A percentile compares a stretch with the other conserved stretches of the same genome.
phyloP scores from a whole-genome alignment of 768 basidiomycete species.

The Lactifluus echinatus region DNA sequence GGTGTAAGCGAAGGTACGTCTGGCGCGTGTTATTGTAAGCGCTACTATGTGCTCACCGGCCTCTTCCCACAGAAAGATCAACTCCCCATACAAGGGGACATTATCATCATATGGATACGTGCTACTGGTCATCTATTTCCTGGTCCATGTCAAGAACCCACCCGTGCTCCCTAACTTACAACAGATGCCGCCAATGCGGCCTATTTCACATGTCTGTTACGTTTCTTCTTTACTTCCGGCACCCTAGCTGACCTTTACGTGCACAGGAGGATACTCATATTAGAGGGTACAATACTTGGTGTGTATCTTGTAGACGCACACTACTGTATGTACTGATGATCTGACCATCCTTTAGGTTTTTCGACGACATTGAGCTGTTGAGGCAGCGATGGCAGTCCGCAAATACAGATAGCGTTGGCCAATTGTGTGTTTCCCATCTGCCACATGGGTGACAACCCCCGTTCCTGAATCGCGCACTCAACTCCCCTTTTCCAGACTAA shows the following conservation, averaged over 20 bases:
- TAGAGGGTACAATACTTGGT: constrained; percentile 76
- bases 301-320: background rate
- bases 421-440: constrained; percentile 51
- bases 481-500: constrained; percentile 50
- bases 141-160: constrained; percentile 95
- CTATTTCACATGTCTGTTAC: constrained; percentile 60
- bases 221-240: background rate
- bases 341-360: constrained; percentile 49
- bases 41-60: background rate
- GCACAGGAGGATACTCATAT: constrained; percentile 83
- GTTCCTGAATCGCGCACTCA: constrained; percentile 1
- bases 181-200: constrained; percentile 85
- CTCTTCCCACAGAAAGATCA: constrained; percentile 68
- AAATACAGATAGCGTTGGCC: constrained; percentile 87
- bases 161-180: constrained; percentile 94
- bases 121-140: constrained; percentile 94
- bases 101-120: constrained; percentile 97
- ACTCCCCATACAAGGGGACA: constrained; percentile 95
- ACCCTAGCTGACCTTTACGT: constrained; percentile 15
- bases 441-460: background rate
- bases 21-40: constrained; percentile 16
- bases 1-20: constrained; percentile 84
- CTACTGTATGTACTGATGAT: background rate
- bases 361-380: constrained; percentile 91
- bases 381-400: constrained; percentile 91